Percentiles rank a stretch among this genome's conserved stretches.
These are phyloP conservation scores for Xerophyta viscosa DNA, from an alignment of 106 monocot species.

Conservation along the genomic window DNA sequence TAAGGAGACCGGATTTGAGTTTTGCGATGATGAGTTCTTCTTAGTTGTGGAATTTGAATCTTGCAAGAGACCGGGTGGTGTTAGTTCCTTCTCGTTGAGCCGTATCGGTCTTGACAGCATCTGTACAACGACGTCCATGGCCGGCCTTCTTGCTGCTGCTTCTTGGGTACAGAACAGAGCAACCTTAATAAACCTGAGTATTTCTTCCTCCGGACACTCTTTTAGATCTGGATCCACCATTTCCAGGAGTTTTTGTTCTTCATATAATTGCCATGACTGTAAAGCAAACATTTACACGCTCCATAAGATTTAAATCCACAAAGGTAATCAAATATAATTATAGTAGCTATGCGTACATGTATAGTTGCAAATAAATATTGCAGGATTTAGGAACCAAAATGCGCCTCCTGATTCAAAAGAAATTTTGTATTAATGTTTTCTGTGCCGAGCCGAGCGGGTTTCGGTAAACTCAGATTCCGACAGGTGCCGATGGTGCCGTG, in stretches of 20 bases:
- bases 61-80: constrained; percentile 39
- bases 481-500: too few relatives aligned
- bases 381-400: too few relatives aligned
- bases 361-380: too few relatives aligned
- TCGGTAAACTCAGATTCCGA: too few relatives aligned
- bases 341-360: too few relatives aligned
- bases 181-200: constrained; percentile 48
- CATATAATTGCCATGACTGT: constrained; percentile 70
- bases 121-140: constrained; percentile 51
- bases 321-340: too few relatives aligned
- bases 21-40: constrained; percentile 9
- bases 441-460: too few relatives aligned
- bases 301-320: neutral
- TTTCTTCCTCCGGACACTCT: constrained; percentile 54
- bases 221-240: constrained; percentile 42
- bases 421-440: too few relatives aligned
- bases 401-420: too few relatives aligned
- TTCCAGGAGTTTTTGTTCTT: constrained; percentile 36
- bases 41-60: constrained; percentile 14
- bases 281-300: neutral
- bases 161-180: constrained; percentile 74
- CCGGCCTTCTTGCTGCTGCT: constrained; percentile 39
- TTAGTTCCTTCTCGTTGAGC: constrained; percentile 53
- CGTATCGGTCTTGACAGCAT: constrained; percentile 45
- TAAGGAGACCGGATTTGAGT: too few relatives aligned